Percentiles rank a stretch among this genome's conserved stretches.
Evolutionary conservation across 768 basidiomycete genomes (phyloP).

Genomic region (Suillus brevipes): DNA sequence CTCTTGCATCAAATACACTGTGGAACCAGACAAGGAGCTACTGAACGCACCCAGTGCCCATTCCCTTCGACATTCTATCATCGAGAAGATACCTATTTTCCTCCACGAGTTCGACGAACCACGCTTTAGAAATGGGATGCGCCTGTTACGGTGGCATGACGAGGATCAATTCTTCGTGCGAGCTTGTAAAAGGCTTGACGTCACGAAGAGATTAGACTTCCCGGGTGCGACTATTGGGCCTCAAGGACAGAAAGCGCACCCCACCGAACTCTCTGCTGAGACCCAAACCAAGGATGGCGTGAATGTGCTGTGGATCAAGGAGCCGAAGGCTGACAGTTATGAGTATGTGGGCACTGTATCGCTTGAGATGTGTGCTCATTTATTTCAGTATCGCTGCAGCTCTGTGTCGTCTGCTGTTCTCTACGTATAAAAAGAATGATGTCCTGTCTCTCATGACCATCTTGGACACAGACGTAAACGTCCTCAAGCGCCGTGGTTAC

Average conservation of each 20-base stretch:
- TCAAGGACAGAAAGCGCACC: constrained; percentile 23
- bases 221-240: constrained; percentile 29
- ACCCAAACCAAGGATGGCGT: constrained; percentile 48
- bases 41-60: constrained; percentile 34
- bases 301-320: constrained; percentile 65
- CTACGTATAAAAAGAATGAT: constrained; percentile 76
- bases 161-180: constrained; percentile 63
- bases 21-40: constrained; percentile 45
- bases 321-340: constrained; percentile 76
- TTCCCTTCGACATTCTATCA: constrained; percentile 57
- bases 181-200: constrained; percentile 57
- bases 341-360: constrained; percentile 54
- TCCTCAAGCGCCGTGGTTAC: constrained; percentile 77
- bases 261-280: constrained; percentile 63
- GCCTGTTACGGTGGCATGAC: constrained; percentile 58
- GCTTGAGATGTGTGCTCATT: constrained; percentile 8
- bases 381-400: constrained; percentile 71
- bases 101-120: constrained; percentile 78
- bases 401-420: constrained; percentile 73
- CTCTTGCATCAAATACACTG: constrained; percentile 69
- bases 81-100: constrained; percentile 83
- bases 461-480: constrained; percentile 80
- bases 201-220: constrained; percentile 57
- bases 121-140: constrained; percentile 43
- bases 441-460: constrained; percentile 87